phyloP scores from a whole-genome alignment of 2,329 filamentous ascomycete genomes.

The Monilinia fructigena region DNA sequence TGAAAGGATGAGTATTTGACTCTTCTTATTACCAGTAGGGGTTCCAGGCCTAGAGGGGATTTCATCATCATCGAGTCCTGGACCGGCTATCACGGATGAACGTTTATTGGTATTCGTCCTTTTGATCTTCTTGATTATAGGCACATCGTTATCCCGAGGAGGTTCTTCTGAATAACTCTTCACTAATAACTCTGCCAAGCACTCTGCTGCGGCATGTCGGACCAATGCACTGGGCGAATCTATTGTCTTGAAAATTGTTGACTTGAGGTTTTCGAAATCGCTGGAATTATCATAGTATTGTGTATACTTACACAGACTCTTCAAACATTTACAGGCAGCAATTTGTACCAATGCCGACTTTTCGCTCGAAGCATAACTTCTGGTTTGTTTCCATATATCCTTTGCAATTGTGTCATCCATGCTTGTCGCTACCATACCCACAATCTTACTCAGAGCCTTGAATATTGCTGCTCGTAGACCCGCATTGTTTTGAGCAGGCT shows the following conservation, averaged over 20 bases:
- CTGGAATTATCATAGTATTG: conserved; percentile 81
- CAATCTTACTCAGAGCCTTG: conserved; percentile 70
- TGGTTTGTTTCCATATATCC: conserved; percentile 89
- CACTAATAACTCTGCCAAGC: conserved; percentile 77
- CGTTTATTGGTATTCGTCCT: conserved; percentile 57
- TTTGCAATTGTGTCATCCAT: conserved; percentile 83
- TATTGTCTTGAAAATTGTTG: conserved; percentile 78
- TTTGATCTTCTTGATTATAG: conserved; percentile 68
- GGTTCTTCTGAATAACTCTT: conserved; percentile 71
- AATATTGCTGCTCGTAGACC: conserved; percentile 80
- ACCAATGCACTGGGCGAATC: conserved; percentile 75
- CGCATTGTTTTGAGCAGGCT: conserved; percentile 74
- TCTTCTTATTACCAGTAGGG: conserved; percentile 67
- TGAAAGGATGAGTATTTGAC: conserved; percentile 69
- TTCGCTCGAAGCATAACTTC: conserved; percentile 72
- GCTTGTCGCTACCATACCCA: conserved; percentile 70
- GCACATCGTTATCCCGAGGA: conserved; percentile 49
- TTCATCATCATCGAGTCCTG: conserved; percentile 65
- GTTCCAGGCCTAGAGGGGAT: conserved; percentile 66
- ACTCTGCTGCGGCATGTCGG: conserved; percentile 81
- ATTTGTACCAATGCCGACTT: conserved; percentile 80
- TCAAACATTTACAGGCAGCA: conserved; percentile 75
- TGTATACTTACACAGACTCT: conserved; percentile 69
- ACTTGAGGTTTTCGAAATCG: conserved; percentile 88
- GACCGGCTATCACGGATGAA: conserved; percentile 47